Evolutionary conservation across 768 basidiomycete genomes (phyloP), one percentile per base, ranked within the genome.

Genomic region (Lactarius evosmus): DNA sequence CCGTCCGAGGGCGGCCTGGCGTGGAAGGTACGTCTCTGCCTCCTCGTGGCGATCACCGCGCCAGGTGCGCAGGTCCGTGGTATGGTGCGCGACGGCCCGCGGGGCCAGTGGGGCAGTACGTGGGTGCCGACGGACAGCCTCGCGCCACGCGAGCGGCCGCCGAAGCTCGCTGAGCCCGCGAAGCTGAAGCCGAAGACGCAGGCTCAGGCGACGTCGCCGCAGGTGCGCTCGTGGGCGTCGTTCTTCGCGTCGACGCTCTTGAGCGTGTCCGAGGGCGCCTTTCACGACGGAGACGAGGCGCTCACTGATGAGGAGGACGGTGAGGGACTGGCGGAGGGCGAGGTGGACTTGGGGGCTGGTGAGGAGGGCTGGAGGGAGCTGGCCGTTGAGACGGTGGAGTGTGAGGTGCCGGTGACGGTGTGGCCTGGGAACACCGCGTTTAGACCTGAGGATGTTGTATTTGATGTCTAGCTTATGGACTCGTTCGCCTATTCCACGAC

Each of bases 391-490:
- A 91, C 87, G 63, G 93, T 98, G 19, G 96, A 97, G 74, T 97
- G 95, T 70, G 91, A 95, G 73, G 90, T 98, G 49, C 92, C 93
- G 22, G 84, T 98, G 61, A 84, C 75, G 68, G 89, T 97, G 1
- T 95, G 89, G 83, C 87, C 94, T 12, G 92, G 92, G 50, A 94
- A 93, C 75, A 95, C 92, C 4, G 89, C 87, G 50, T 94, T 91
- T 75, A 87, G 84, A 74, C 84, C 91, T 4, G 78, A 83, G 71
- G 87, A 91, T 66, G 86, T 92, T 8, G 85, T 89, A 32, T 91
- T 92, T 72, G 86, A 88, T 71, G 85, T 91, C 4, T 89, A 63
- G 59, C 14, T 44, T 58, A 22, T 63, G 27, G 9, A 41, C 44
- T 33, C 38, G 32, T 25, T 32, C 34, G 19, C 22, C 16, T 40